phyloP scores from a whole-genome alignment of 176 grass and related monocot species.

The Aegilops tauschii region DNA sequence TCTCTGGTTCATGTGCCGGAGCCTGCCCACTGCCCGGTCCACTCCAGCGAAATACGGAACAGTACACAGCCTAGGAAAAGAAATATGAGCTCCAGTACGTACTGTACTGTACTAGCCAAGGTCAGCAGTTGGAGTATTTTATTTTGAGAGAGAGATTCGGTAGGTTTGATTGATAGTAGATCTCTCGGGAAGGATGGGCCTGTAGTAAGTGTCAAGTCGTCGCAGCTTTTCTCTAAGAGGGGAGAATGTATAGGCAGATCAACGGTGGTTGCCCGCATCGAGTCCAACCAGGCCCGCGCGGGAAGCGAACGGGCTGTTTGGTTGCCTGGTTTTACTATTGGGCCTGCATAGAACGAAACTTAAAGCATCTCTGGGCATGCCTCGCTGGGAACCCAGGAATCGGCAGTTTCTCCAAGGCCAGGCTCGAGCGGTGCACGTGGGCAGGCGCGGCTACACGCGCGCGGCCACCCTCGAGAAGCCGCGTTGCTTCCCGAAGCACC shows the following conservation, averaged over 20 bases:
- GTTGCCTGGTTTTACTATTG: no score
- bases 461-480: no score
- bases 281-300: no score
- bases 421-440: no score
- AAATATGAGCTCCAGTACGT: constrained; percentile 6
- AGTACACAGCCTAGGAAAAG: constrained; percentile 14
- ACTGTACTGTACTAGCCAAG: neutral
- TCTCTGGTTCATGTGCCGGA: constrained; percentile 28
- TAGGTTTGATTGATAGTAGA: constrained; percentile 27
- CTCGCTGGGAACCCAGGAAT: no score
- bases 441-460: no score
- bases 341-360: no score
- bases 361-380: no score
- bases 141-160: constrained; percentile 26
- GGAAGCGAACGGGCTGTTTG: no score
- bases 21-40: neutral
- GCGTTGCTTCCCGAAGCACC: no score
- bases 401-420: no score
- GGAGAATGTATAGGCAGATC: neutral
- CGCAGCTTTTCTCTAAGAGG: neutral
- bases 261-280: neutral
- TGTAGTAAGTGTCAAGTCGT: neutral
- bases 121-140: constrained; percentile 5
- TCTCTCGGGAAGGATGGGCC: constrained; percentile 32
- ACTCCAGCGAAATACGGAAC: constrained; percentile 35